Conservation (phyloP, 2,329 filamentous ascomycete species). For the Stemphylium lycopersici region DNA sequence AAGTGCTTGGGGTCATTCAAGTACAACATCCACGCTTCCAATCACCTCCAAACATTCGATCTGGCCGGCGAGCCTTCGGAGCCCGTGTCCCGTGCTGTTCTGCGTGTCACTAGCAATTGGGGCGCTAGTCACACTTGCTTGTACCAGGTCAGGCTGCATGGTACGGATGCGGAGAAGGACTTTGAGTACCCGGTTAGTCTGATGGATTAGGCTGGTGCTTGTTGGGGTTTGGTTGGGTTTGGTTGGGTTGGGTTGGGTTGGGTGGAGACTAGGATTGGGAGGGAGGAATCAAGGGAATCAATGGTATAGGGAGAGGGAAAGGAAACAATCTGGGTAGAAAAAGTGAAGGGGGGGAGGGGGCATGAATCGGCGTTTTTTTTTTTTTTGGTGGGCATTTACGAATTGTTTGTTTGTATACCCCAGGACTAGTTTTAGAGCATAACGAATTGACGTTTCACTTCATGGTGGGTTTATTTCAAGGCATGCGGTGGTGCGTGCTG, state of each 20-base stretch:
- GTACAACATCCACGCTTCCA: conserved; percentile 51
- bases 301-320: not conserved
- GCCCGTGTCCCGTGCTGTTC: conserved; percentile 43
- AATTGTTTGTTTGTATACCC: conserved; percentile 12
- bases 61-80: conserved; percentile 39
- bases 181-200: conserved; percentile 26
- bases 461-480: not conserved
- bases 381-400: conserved; percentile 1
- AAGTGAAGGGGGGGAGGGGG: too few relatives aligned
- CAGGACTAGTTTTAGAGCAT: conserved; percentile 10
- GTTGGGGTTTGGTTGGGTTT: not conserved
- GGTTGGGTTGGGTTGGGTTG: not conserved
- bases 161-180: conserved; percentile 34
- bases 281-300: not conserved
- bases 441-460: conserved; percentile 12
- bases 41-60: conserved; percentile 52
- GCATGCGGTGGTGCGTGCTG: not conserved
- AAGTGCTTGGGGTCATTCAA: conserved; percentile 50
- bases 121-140: conserved; percentile 54
- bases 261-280: not conserved
- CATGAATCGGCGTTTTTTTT: not conserved
- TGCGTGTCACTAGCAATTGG: conserved; percentile 53
- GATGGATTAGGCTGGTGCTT: conserved; percentile 18
- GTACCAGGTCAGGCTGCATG: conserved; percentile 55
- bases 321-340: not conserved